A percentile compares a stretch with the other conserved stretches of the same genome.
phyloP scores from a whole-genome alignment of 2,329 filamentous ascomycete species.

The Aureobasidium sp. region DNA sequence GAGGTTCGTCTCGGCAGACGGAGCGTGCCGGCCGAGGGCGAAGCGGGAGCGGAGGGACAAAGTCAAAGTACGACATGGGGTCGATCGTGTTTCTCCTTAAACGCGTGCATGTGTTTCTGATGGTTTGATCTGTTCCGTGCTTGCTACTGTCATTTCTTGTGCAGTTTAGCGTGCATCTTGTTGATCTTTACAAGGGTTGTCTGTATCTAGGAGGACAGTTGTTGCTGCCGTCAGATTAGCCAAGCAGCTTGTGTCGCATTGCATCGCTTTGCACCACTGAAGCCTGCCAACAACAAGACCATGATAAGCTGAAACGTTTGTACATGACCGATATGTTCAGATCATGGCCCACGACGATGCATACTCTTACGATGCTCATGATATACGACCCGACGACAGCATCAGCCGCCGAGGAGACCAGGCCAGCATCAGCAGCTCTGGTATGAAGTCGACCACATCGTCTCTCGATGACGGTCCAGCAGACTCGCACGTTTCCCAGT shows the following conservation, averaged over 20 bases:
- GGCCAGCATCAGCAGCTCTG: neutral
- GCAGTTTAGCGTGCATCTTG: neutral
- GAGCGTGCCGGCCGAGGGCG: neutral
- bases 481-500: constrained; percentile 1
- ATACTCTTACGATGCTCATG: constrained; percentile 11
- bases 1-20: neutral
- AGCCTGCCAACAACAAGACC: neutral
- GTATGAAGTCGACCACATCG: neutral
- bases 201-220: too few species aligned
- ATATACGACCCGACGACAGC: constrained; percentile 14
- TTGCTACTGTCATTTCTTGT: neutral
- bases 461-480: neutral
- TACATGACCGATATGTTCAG: constrained; percentile 2
- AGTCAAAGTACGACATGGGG: neutral
- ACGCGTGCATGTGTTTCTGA: neutral
- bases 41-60: neutral
- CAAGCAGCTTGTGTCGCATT: neutral
- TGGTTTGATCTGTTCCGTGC: neutral
- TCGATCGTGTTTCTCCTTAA: neutral
- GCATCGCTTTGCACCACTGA: neutral
- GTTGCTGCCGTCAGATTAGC: neutral
- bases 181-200: neutral
- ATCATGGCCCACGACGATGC: constrained; percentile 2
- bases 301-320: neutral
- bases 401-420: constrained; percentile 12